Percentiles rank a stretch among this genome's conserved stretches.
These are phyloP conservation scores for Neohortaea acidophila DNA, from an alignment of 495 filamentous ascomycete species.

Conservation along the genomic window DNA sequence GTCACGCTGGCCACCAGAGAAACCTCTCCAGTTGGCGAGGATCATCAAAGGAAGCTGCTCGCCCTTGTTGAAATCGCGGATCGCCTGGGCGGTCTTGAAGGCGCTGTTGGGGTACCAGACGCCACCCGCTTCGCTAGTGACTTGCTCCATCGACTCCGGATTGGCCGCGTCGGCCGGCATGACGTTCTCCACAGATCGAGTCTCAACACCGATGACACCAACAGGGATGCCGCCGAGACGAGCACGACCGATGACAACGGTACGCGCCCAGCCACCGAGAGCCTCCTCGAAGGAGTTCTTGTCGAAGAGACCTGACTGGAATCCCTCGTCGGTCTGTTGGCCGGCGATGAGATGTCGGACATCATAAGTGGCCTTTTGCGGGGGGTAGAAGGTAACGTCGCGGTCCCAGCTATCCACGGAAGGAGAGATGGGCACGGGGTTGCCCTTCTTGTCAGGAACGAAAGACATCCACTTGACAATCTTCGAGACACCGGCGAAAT, in stretches of 20 bases:
- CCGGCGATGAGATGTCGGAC: constrained; percentile 84
- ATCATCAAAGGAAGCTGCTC: constrained; percentile 98
- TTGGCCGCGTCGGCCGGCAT: constrained; percentile 97
- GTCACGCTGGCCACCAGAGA: constrained; percentile 96
- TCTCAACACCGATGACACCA: constrained; percentile 96
- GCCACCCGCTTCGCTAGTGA: constrained; percentile 85
- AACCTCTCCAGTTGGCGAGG: constrained; percentile 97
- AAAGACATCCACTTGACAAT: constrained; percentile 97
- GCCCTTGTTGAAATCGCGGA: constrained; percentile 97
- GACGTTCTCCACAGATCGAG: constrained; percentile 87
- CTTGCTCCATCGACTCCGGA: constrained; percentile 91
- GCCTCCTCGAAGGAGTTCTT: constrained; percentile 92
- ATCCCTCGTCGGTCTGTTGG: constrained; percentile 75
- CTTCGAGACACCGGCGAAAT: constrained; percentile 95
- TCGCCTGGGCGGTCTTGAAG: constrained; percentile 97
- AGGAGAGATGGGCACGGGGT: constrained; percentile 73
- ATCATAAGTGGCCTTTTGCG: constrained; percentile 80
- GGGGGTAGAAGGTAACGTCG: constrained; percentile 71
- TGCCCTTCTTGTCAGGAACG: constrained; percentile 83
- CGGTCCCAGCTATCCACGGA: constrained; percentile 86
- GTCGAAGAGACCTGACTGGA: constrained; percentile 86
- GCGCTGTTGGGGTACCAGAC: constrained; percentile 99
- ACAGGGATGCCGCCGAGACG: constrained; percentile 94
- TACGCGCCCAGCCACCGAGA: constrained; percentile 90
- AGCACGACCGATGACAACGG: constrained; percentile 92